Base-by-base conservation (phyloP, 345 rosid genomes). In the Schrenkiella parvula region DNA sequence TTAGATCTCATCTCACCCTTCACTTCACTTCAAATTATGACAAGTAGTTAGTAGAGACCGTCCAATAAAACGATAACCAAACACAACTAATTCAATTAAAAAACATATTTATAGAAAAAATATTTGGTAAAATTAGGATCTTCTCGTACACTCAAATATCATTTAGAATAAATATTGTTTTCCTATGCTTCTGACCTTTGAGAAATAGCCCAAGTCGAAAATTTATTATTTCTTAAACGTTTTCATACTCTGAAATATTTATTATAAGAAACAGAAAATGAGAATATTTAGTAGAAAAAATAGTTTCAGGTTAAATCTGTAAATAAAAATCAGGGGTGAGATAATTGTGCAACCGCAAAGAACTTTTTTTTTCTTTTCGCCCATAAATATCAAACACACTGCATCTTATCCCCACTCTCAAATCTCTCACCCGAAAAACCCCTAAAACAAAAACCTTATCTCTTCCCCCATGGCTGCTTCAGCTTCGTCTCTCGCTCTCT, bases 401-500 rank as follows among this genome's bases (percentile, higher is more conserved):
- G 18, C 69, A 23, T 52, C 79, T 61, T 37, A 67, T 68, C 73
- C 35, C 59, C 58, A 59, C 70, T 55, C 71, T 62, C 70, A 65
- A 80, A 41, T 72, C 68, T 66, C 76, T 66, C 76, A 57, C 34
- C 38, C 57, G 4, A 25, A 25, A 67, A 13, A 18, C 38, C 54
- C 64, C 61, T 12, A 55, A 51, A n/a, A 0, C 18, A 1, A 14
- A 46, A 58, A 37, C 79, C 79, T 70, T 84, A 79, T 86, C 83
- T n/a, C 51, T 15, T 51, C 31, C 2, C 70, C 83, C 79, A 91
- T 91, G 95, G 77, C 97, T 71, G 78, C 85, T 39, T 78, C 88
- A 25, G 87, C 95, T 66, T 80, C 93, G 2, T 87, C 93, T 6
- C 89, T 87, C 0, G 66, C 83, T 29, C 88, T 89, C 52, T 89